Evolutionary conservation across 2,329 filamentous ascomycete genomes (phyloP), one percentile per base, ranked within the genome.

Genomic region (Zymoseptoria brevis): DNA sequence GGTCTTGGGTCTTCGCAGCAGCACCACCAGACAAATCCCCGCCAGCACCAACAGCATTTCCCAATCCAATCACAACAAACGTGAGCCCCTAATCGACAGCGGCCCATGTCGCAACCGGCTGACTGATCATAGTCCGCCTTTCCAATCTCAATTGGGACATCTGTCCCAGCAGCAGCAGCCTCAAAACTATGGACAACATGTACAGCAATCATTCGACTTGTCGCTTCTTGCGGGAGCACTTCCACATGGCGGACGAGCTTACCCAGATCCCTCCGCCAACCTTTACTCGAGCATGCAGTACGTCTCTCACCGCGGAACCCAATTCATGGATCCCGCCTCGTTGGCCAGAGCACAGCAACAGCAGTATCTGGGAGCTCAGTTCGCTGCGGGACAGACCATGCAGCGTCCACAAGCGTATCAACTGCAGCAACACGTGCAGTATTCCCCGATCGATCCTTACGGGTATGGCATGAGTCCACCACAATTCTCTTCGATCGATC

Each of bases 41-140:
- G 19, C 50, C 50, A 51, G 50, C 51, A 53, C 21, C 22, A 24
- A 81, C 81, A 3, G 81, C 81, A 45, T n/a, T 45, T 16, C 16
- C 16, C 35, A 16, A 45, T 7, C 35, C 35, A 45, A 45, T 16
- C 35, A n/a, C 35, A 57, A 87, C 69, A 0, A 83, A 83, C 0
- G 83, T 82, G 64, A 83, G 78, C 72, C 86, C 83, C 60, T 80
- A 7, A 19, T 26, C 26, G 19, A 82, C 19, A 21, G 11, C 51
- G 9, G 22, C 19, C 11, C 19, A 4, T 26, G 22, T 29, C 22
- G 22, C 19, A 19, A 16, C 26, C 11, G n/a, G 50, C 51, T 53
- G 22, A 53, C 26, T 53, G 35, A 24, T 19, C 22, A 41, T 58
- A 66, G 64, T 48, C 59, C 62, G 35, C 59, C 64, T 51, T 66